phyloP scores from a whole-genome alignment of 108 stramenopile species.

The Cyclotella atomus region DNA sequence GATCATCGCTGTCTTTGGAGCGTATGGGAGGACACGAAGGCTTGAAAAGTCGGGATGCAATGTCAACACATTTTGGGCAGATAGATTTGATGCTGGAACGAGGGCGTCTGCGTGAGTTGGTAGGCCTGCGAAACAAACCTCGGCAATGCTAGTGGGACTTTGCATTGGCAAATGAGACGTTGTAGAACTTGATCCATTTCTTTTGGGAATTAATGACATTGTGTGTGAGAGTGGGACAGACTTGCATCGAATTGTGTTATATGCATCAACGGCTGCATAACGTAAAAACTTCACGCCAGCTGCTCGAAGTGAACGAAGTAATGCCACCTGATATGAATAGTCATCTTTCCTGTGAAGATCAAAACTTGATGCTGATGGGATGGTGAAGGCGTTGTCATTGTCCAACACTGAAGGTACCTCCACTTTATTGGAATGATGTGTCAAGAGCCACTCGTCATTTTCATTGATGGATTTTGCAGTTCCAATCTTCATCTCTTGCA shows the following conservation, averaged over 20 bases:
- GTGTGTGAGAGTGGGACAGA: constrained; percentile 57
- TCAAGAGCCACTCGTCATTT: constrained; percentile 20
- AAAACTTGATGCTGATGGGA: constrained; percentile 23
- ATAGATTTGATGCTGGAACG: constrained; percentile 55
- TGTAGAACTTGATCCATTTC: constrained; percentile 4
- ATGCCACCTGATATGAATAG: constrained; percentile 38
- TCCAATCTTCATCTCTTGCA: constrained; percentile 52
- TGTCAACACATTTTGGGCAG: constrained; percentile 57
- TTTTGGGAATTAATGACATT: constrained; percentile 7
- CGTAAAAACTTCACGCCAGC: constrained; percentile 82
- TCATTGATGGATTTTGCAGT: not conserved
- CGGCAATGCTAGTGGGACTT: constrained; percentile 61
- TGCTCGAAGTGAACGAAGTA: constrained; percentile 68
- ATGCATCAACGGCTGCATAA: constrained; percentile 65
- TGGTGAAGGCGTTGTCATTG: constrained; percentile 2
- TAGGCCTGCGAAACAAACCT: constrained; percentile 70
- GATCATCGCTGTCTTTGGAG: constrained; percentile 70
- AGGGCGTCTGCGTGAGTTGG: constrained; percentile 60
- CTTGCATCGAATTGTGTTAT: constrained; percentile 74
- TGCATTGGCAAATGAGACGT: constrained; percentile 17
- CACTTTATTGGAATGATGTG: not conserved
- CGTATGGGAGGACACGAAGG: constrained; percentile 75
- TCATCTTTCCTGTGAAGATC: constrained; percentile 12
- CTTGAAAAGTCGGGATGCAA: constrained; percentile 67
- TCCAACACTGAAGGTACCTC: not conserved